Evolutionary conservation across 352 stramenopile genomes (phyloP).

Genomic region (Globisporangium canariense): DNA sequence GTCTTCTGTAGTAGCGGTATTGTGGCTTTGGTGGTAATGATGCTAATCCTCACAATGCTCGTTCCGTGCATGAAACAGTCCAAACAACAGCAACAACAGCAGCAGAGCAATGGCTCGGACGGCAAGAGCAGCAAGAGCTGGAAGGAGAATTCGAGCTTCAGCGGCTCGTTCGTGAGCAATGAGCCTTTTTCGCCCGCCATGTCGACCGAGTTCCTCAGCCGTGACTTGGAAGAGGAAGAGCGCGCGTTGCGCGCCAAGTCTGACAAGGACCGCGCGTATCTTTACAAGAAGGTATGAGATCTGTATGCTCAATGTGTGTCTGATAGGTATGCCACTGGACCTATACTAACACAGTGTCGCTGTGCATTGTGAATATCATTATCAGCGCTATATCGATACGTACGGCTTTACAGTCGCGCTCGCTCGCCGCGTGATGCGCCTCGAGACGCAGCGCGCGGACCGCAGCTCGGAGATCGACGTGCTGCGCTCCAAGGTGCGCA

Average conservation of each 20-base stretch:
- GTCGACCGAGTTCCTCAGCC: slow-evolving; percentile 60
- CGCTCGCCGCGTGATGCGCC: slow-evolving; percentile 35
- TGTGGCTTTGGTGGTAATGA: slow-evolving; percentile 6
- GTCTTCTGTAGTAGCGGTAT: neutral
- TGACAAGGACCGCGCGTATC: slow-evolving; percentile 50
- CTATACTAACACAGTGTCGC: neutral
- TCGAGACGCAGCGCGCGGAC: slow-evolving; percentile 37
- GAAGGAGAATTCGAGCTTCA: slow-evolving; percentile 15
- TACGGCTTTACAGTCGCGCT: slow-evolving; percentile 57
- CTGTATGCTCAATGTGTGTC: neutral
- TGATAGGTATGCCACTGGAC: neutral
- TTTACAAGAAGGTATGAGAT: slow-evolving; percentile 72
- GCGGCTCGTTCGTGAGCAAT: slow-evolving; percentile 25
- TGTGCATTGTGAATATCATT: neutral
- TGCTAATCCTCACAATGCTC: slow-evolving; percentile 2
- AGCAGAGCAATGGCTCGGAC: slow-evolving; percentile 11
- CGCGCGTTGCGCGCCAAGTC: slow-evolving; percentile 51
- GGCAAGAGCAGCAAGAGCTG: neutral
- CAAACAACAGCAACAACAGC: neutral
- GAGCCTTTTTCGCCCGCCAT: slow-evolving; percentile 28
- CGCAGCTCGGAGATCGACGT: slow-evolving; percentile 45
- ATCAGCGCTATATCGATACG: slow-evolving; percentile 63
- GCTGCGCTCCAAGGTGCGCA: slow-evolving; percentile 42
- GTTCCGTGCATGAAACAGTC: slow-evolving; percentile 1
- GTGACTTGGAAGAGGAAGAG: slow-evolving; percentile 61